Evolutionary conservation across 2,329 filamentous ascomycete genomes (phyloP), one percentile per base, ranked within the genome.

Genomic region (Penicillium paneum): DNA sequence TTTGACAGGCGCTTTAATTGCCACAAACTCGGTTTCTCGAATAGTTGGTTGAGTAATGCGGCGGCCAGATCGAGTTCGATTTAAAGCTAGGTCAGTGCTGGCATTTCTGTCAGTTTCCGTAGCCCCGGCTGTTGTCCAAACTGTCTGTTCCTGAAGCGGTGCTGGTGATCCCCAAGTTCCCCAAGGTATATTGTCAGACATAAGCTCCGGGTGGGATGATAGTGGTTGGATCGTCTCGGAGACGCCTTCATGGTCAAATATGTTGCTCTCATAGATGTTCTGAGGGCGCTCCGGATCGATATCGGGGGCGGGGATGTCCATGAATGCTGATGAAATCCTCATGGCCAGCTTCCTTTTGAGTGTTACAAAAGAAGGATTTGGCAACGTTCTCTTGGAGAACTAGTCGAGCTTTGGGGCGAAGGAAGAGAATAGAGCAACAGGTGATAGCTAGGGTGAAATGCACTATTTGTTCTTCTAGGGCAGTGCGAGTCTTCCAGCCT

Each of bases 31-130:
- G 5, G 12, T 5, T 12, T 38, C 17, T 17, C 6, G 34, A 19
- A 12, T 8, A 11, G n/a, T n/a, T 15, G 52, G 46, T 29, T 44
- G 46, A 17, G 41, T 39, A 24, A 49, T 12, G 26, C 39, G 47
- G 21, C 52, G 52, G 26, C 46, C 28, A 54, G 52, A 49, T 26
- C 52, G 52, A 44, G 52, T 54, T 44, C 52, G 40, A 36, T 42
- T 54, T 17, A 40, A 44, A 34, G 31, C 19, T 28, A 49, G 28
- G 15, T 26, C 29, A 15, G 32, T 19, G 24, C 41, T 44, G 34
- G 8, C 32, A 46, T 38, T 26, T 49, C 42, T 28, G 21, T 5
- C 3, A 15, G 8, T 41, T 41, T 41, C 50, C n/a, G 38, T 17
- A 24, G 6, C 19, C 12, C 19, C 15, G 13, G 29, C 15, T 31